These are phyloP conservation scores for Chalciporus pseudorubinellus DNA, from an alignment of 768 basidiomycete species.

Conservation along the genomic window DNA sequence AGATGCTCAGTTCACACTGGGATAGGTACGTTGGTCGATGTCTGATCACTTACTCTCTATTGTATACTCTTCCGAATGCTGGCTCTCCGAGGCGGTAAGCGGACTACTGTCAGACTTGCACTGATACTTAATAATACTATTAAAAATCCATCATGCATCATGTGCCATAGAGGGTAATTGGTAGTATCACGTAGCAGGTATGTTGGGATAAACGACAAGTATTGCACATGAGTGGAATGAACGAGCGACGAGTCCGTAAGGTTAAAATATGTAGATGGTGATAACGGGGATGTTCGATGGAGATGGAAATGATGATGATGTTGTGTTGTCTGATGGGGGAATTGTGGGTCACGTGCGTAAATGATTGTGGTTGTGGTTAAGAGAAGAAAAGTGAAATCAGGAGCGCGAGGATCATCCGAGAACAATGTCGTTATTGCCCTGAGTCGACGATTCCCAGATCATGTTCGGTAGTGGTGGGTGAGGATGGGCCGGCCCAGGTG, in stretches of 20 bases:
- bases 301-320: not conserved
- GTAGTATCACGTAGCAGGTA: conserved; percentile 20
- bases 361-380: not conserved
- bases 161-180: not conserved
- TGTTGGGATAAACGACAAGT: conserved; percentile 9
- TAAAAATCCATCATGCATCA: too few relatives aligned
- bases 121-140: too few relatives aligned
- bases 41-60: not conserved
- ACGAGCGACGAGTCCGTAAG: conserved; percentile 11
- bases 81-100: not conserved
- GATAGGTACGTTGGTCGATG: not conserved
- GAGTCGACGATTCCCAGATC: conserved; percentile 30
- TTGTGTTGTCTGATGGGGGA: conserved; percentile 1
- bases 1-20: not conserved
- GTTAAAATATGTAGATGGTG: conserved; percentile 15
- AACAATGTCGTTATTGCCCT: conserved; percentile 30
- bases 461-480: conserved; percentile 23
- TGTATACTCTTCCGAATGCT: not conserved
- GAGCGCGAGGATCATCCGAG: conserved; percentile 22
- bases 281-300: conserved; percentile 6
- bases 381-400: conserved; percentile 3
- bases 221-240: conserved; percentile 4
- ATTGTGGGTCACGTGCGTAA: not conserved
- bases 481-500: conserved; percentile 19
- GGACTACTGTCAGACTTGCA: not conserved